Percentiles rank a stretch among this genome's conserved stretches.
These are phyloP conservation scores for Magnusiomyces tetraspermus DNA, from an alignment of 1,139 yeast species.

Conservation along the genomic window DNA sequence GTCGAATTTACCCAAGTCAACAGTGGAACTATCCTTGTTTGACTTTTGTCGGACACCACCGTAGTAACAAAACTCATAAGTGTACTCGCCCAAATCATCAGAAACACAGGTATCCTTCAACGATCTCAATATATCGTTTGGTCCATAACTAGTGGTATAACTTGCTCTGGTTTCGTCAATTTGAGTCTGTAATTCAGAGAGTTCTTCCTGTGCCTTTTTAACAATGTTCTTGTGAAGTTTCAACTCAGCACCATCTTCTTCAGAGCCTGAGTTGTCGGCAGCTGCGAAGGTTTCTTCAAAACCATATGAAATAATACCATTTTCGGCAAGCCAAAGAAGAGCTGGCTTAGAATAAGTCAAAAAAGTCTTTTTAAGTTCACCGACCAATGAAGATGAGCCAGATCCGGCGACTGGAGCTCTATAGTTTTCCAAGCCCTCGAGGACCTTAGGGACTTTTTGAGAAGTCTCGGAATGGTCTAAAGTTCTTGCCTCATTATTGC, in stretches of 20 bases:
- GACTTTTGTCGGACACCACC: conserved; percentile 51
- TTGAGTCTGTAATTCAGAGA: conserved; percentile 20
- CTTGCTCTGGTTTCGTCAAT: conserved; percentile 20
- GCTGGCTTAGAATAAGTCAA: background rate
- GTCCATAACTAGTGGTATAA: conserved; percentile 40
- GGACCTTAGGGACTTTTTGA: background rate
- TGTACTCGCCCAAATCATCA: conserved; percentile 55
- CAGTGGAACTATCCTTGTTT: conserved; percentile 34
- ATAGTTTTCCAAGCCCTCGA: background rate
- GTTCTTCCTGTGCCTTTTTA: conserved; percentile 22
- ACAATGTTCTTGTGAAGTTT: conserved; percentile 22
- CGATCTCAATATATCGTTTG: conserved; percentile 55
- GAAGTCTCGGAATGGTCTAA: background rate
- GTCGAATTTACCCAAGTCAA: conserved; percentile 46
- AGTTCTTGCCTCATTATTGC: conserved; percentile 3
- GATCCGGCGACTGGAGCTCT: background rate
- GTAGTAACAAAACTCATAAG: conserved; percentile 53
- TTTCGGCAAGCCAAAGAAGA: conserved; percentile 21
- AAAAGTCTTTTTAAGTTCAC: background rate
- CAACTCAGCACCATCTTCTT: conserved; percentile 13
- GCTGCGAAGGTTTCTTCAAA: conserved; percentile 4
- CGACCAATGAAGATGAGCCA: background rate
- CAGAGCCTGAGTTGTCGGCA: conserved; percentile 1
- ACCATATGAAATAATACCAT: conserved; percentile 21
- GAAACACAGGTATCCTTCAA: conserved; percentile 43